Percentiles rank a stretch among this genome's conserved stretches.
phyloP scores from a whole-genome alignment of 2,329 filamentous ascomycete genomes.

The Trichoderma lentiforme region DNA sequence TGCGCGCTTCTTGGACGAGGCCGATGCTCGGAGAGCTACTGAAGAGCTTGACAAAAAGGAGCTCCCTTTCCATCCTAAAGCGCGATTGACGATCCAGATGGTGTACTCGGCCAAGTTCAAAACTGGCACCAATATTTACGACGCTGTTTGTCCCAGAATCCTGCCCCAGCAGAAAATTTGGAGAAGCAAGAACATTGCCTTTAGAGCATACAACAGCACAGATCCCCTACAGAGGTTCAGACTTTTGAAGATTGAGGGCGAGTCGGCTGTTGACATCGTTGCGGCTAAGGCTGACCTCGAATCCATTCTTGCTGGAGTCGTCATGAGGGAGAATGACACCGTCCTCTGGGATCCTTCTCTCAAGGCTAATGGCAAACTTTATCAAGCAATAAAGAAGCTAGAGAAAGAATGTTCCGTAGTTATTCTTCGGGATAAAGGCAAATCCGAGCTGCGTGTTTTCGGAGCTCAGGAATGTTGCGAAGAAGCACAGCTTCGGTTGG shows the following conservation, averaged over 20 bases:
- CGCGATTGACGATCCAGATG: conserved; percentile 35
- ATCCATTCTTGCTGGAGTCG: not conserved
- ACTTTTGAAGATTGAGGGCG: conserved; percentile 8
- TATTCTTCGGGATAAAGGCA: not conserved
- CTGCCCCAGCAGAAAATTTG: conserved; percentile 12
- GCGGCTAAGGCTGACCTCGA: not conserved
- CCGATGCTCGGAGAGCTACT: conserved; percentile 32
- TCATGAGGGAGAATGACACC: not conserved
- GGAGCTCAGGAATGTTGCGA: not conserved
- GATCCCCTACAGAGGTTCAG: not conserved
- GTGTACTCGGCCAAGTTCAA: conserved; percentile 40
- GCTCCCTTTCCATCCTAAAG: conserved; percentile 30
- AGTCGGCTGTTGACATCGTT: not conserved
- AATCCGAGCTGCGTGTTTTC: conserved; percentile 3
- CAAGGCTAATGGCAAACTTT: not conserved
- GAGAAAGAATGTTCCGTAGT: not conserved
- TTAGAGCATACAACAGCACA: not conserved
- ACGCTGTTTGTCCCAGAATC: conserved; percentile 31
- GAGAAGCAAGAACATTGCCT: not conserved
- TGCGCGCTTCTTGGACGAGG: conserved; percentile 37
- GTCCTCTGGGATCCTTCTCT: not conserved
- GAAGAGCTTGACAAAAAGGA: conserved; percentile 21
- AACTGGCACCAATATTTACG: conserved; percentile 33
- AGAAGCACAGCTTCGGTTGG: conserved; percentile 9
- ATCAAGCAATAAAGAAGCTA: not conserved